Percentiles rank a stretch among this genome's conserved stretches.
Evolutionary conservation across 2,329 filamentous ascomycete genomes (phyloP).

Genomic region (Colletotrichum neosansevieriae): DNA sequence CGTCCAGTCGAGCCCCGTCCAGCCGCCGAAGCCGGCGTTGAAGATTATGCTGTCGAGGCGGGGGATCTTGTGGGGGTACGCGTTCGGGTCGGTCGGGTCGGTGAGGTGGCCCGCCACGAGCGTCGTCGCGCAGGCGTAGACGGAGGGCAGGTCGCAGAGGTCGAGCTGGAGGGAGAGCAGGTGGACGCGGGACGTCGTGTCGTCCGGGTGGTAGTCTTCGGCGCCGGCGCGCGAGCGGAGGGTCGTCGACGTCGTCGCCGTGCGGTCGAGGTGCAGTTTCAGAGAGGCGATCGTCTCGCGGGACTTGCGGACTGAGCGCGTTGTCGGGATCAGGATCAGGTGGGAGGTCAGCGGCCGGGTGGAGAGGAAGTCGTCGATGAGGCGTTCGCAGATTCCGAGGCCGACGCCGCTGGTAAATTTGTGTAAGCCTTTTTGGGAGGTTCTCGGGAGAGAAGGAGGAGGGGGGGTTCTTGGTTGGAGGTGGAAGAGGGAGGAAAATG

Average conservation of each 20-base stretch:
- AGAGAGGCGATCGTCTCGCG: conserved; percentile 76
- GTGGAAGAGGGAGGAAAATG: not conserved
- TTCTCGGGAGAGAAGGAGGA: no score
- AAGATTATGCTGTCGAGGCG: conserved; percentile 83
- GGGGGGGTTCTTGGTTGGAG: not conserved
- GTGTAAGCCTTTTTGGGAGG: not conserved
- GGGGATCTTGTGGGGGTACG: conserved; percentile 61
- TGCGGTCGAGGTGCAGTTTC: conserved; percentile 69
- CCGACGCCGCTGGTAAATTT: conserved; percentile 78
- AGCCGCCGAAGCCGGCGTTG: conserved; percentile 91
- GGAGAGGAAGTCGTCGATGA: conserved; percentile 90
- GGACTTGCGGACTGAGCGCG: conserved; percentile 80
- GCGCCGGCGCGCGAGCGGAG: conserved; percentile 54
- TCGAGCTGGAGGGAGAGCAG: conserved; percentile 70
- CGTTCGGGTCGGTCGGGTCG: conserved; percentile 57
- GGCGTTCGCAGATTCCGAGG: conserved; percentile 82
- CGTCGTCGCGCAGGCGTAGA: conserved; percentile 62
- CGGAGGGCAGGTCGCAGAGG: conserved; percentile 67
- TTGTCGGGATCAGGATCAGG: conserved; percentile 86
- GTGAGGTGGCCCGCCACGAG: conserved; percentile 59
- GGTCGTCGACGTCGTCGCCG: conserved; percentile 54
- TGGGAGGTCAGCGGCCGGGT: conserved; percentile 74
- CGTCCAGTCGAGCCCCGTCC: conserved; percentile 81
- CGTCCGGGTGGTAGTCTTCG: conserved; percentile 52
- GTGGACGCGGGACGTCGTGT: conserved; percentile 65